Evolutionary conservation across 192 early-diverging fungal species (phyloP).

Genomic region (Umbelopsis sp.): DNA sequence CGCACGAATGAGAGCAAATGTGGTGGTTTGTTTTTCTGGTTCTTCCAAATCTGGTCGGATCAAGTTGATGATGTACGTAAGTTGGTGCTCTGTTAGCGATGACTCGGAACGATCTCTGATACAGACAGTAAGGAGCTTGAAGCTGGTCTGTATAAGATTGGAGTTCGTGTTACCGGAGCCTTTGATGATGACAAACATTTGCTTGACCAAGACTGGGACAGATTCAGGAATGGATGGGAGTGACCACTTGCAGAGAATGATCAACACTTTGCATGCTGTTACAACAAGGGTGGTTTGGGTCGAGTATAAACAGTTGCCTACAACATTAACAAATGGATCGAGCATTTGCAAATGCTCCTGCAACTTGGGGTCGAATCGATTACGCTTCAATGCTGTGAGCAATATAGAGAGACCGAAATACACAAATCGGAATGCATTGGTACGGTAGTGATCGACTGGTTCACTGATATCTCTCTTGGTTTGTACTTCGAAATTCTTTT

Average conservation of each 20-base stretch:
- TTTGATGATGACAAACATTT: constrained; percentile 76
- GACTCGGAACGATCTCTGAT: constrained; percentile 77
- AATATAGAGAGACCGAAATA: constrained; percentile 92
- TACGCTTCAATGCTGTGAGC: constrained; percentile 62
- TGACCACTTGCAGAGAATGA: constrained; percentile 68
- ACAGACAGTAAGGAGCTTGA: constrained; percentile 80
- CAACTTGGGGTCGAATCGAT: constrained; percentile 58
- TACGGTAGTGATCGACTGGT: constrained; percentile 75
- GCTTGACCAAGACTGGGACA: constrained; percentile 74
- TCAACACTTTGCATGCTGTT: constrained; percentile 72
- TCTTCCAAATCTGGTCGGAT: constrained; percentile 90
- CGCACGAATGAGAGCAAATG: constrained; percentile 85
- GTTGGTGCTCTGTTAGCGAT: constrained; percentile 69
- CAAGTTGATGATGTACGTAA: constrained; percentile 78
- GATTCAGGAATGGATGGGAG: constrained; percentile 69
- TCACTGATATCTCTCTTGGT: constrained; percentile 62
- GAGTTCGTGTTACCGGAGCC: constrained; percentile 62
- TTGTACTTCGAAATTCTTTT: constrained; percentile 73
- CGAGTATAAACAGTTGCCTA: constrained; percentile 86
- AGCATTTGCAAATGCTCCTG: constrained; percentile 68
- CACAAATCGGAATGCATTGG: constrained; percentile 90
- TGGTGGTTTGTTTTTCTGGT: constrained; percentile 78
- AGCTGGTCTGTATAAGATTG: constrained; percentile 74
- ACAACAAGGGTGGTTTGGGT: constrained; percentile 70
- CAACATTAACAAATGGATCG: constrained; percentile 77